These are phyloP conservation scores for Vitis hybrid DNA, from an alignment of 177 flowering plant genomes.

Conservation along the genomic window DNA sequence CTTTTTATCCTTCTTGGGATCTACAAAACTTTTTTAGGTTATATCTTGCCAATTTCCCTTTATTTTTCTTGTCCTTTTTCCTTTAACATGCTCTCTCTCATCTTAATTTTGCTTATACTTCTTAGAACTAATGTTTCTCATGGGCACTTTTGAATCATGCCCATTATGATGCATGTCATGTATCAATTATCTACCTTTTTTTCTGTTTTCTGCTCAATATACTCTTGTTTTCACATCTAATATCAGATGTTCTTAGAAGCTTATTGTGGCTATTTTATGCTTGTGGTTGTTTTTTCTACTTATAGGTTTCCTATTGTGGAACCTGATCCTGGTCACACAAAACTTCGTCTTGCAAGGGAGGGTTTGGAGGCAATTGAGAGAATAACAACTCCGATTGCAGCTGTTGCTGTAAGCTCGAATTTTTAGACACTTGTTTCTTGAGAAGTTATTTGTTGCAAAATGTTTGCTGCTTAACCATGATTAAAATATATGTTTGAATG, in stretches of 20 bases:
- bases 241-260: background rate
- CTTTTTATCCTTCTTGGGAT: no score
- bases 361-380: slow-evolving; percentile 86
- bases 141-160: background rate
- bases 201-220: background rate
- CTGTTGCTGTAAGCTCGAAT: slow-evolving; percentile 79
- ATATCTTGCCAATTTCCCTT: no score
- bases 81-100: no score
- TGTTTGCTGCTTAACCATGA: no score
- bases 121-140: background rate
- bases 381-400: slow-evolving; percentile 84
- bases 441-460: no score
- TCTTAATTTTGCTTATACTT: background rate
- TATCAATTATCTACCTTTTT: background rate
- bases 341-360: slow-evolving; percentile 86
- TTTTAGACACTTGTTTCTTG: slow-evolving; percentile 1
- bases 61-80: no score
- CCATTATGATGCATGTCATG: background rate
- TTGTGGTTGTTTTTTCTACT: background rate
- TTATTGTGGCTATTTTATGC: background rate
- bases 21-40: no score
- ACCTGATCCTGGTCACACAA: slow-evolving; percentile 98
- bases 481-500: no score
- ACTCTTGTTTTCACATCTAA: background rate
- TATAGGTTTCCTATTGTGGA: slow-evolving; percentile 95